Conservation (phyloP, 768 basidiomycete genomes). For the Auricularia sp. region DNA sequence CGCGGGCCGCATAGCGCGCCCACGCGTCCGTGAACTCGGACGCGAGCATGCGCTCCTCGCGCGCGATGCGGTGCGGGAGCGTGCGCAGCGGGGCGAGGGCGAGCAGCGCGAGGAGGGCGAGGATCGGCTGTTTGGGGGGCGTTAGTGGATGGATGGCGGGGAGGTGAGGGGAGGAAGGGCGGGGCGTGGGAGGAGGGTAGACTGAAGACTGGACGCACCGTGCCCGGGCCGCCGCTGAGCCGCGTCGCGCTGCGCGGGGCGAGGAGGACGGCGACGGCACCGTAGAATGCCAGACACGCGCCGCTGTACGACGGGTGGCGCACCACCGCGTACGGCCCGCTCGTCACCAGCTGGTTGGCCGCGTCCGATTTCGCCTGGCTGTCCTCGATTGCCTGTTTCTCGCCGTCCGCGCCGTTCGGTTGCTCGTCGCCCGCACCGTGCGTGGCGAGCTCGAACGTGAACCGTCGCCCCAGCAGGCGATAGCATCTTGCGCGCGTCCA, state of each 20-base stretch:
- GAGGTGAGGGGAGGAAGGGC: no score
- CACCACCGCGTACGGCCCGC: constrained; percentile 31
- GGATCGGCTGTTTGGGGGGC: not conserved
- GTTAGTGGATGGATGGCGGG: no score
- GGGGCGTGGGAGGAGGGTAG: no score
- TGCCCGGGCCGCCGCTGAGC: not conserved
- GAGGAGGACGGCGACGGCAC: not conserved
- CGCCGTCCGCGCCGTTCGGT: no score
- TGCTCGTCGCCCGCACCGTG: not conserved
- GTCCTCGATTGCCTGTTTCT: no score
- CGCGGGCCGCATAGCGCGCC: constrained; percentile 17
- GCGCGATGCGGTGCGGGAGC: constrained; percentile 9
- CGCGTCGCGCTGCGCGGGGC: not conserved
- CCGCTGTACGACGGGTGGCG: constrained; percentile 38
- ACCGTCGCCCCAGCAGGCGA: not conserved
- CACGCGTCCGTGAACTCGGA: constrained; percentile 17
- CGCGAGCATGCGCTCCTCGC: constrained; percentile 9
- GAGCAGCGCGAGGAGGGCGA: not conserved
- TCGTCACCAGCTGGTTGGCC: constrained; percentile 21
- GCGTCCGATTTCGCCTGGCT: no score
- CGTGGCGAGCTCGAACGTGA: not conserved
- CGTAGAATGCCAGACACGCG: not conserved
- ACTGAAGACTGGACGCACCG: not conserved
- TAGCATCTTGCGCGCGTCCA: not conserved
- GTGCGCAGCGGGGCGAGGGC: not conserved